These are phyloP conservation scores for Cadophora malorum DNA, from an alignment of 2,329 filamentous ascomycete genomes.

Conservation along the genomic window DNA sequence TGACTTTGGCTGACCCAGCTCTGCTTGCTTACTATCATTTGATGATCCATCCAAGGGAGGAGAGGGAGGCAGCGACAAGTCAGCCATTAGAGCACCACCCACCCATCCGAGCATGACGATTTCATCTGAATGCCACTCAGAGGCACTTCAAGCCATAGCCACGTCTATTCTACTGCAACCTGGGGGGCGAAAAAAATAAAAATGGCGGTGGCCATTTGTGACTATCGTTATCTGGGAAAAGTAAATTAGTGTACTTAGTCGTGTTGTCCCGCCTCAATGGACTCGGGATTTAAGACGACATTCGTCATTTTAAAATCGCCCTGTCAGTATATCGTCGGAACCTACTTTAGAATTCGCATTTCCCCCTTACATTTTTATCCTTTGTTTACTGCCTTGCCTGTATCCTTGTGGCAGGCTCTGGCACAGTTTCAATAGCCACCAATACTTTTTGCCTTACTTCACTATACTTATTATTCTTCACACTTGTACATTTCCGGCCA, in stretches of 20 bases:
- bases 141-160: not conserved
- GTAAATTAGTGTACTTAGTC: not conserved
- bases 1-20: too few species aligned
- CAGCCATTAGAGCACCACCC: too few species aligned
- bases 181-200: not conserved
- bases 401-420: constrained; percentile 1
- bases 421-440: not conserved
- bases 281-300: not conserved
- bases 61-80: not conserved
- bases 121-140: not conserved
- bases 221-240: not conserved
- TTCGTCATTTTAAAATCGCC: constrained; percentile 9
- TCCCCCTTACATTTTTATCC: not conserved
- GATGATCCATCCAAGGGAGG: too few species aligned
- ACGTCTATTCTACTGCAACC: not conserved
- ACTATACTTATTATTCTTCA: not conserved
- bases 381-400: not conserved
- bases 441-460: constrained; percentile 10
- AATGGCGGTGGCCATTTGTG: not conserved
- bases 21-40: not conserved
- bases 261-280: not conserved
- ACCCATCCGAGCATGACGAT: not conserved
- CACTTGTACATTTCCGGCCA: not conserved
- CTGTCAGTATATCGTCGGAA: not conserved
- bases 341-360: not conserved